Base-by-base conservation (phyloP, 345 rosid genomes). In the Citrus australasica region DNA sequence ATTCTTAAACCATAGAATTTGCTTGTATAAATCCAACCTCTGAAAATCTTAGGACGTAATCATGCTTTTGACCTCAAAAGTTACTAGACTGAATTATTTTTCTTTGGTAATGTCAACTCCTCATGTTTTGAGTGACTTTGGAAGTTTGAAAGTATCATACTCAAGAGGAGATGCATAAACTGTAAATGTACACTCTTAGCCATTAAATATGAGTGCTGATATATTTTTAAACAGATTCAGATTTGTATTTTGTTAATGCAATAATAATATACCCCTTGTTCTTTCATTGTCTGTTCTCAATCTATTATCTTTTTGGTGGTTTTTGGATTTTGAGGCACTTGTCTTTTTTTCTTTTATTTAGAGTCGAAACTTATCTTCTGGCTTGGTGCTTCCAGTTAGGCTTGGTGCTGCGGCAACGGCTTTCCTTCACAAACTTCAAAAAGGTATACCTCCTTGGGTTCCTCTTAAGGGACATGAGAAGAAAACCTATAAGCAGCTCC, bases 391-490 rank as follows among this genome's bases (percentile, higher is more conserved):
- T 78, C 70, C 95, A 94, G 98, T 93, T 74, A 92, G 97, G 85
- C 85, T 94, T 77, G 97, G 92, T 75, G 97, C 98, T 9, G 89
- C 97, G 4, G 97, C 97, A 76, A 93, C 97, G 2, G 94, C 88
- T 46, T 88, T 87, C 82, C 89, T 93, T 76, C 93, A 93, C 85
- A 93, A 94, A 88, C 91, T 93, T 64, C 97, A 90, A 79, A 90
- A 89, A 82, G 98, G 98, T 30, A 92, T 94, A 74, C 89, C 94
- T 30, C 97, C 97, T 69, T 93, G 95, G 97, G 92, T 86, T 75
- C 94, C 97, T 78, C 84, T 90, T 6, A 93, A 94, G 85, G 98
- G 97, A 64, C 85, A 72, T 19, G 97, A 90, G 82, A 82, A 81
- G 66, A 93, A 92, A 86, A 91, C 92, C 69, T 90, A 89, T 76